phyloP scores from a whole-genome alignment of 2,329 filamentous ascomycete species.

The Phialophora expanda region DNA sequence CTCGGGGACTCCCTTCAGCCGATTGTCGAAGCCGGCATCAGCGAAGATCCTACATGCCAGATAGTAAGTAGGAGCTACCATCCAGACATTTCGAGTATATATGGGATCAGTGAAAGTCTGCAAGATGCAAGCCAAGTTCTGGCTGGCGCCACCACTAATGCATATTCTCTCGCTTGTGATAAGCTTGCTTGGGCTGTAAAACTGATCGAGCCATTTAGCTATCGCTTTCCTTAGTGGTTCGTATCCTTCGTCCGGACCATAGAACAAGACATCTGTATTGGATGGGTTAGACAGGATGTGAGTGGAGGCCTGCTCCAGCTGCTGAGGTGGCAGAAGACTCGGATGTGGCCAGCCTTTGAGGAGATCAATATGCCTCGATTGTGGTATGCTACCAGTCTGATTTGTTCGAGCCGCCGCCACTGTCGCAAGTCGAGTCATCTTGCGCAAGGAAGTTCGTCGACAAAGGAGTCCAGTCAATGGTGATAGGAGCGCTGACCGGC shows the following conservation, averaged over 20 bases:
- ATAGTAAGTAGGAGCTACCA: slow-evolving; percentile 82
- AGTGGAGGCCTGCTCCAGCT: slow-evolving; percentile 66
- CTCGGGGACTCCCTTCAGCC: slow-evolving; percentile 73
- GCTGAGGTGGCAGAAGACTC: slow-evolving; percentile 66
- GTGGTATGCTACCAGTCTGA: slow-evolving; percentile 16
- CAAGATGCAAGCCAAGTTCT: slow-evolving; percentile 77
- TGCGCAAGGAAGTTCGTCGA: slow-evolving; percentile 2
- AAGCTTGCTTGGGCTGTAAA: slow-evolving; percentile 58
- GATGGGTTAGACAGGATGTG: slow-evolving; percentile 26
- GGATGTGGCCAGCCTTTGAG: slow-evolving; percentile 57
- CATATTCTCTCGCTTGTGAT: slow-evolving; percentile 68
- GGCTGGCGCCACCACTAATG: slow-evolving; percentile 83
- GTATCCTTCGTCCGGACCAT: slow-evolving; percentile 79
- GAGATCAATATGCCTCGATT: slow-evolving; percentile 48
- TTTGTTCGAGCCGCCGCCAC: not conserved
- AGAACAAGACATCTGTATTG: slow-evolving; percentile 65
- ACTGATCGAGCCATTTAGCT: slow-evolving; percentile 70
- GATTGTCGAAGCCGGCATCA: slow-evolving; percentile 73
- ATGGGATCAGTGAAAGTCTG: slow-evolving; percentile 79
- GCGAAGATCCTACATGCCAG: slow-evolving; percentile 85
- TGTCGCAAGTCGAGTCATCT: slow-evolving; percentile 20
- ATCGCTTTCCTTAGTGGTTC: slow-evolving; percentile 70
- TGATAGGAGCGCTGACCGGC: not conserved
- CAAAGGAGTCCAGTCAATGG: not conserved
- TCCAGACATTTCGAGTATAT: slow-evolving; percentile 77